Conservation (phyloP, 306 rosid species). For the Prunus dulcis region DNA sequence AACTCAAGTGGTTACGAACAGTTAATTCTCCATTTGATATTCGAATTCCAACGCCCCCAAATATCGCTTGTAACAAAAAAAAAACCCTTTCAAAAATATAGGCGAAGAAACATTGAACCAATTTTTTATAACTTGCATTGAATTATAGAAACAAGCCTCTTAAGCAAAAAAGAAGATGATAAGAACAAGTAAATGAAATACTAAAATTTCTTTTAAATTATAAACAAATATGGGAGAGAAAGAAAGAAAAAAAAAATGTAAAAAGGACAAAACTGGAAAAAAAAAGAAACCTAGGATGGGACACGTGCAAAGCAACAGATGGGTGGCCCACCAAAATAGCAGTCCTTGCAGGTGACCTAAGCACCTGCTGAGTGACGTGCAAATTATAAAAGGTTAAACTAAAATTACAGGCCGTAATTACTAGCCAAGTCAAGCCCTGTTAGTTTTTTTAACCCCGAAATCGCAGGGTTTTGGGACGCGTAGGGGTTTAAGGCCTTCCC, state of each 20-base stretch:
- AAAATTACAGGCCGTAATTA: neutral
- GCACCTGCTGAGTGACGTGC: neutral
- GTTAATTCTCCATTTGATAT: too few species aligned
- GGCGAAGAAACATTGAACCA: too few species aligned
- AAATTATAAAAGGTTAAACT: neutral
- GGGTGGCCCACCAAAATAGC: neutral
- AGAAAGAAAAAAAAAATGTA: neutral
- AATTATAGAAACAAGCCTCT: too few species aligned
- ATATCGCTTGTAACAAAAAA: too few species aligned
- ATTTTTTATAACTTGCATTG: too few species aligned
- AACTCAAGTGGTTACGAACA: too few species aligned
- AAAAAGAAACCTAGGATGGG: neutral
- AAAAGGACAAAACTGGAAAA: neutral
- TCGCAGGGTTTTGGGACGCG: conserved; percentile 26
- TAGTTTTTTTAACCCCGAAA: conserved; percentile 1
- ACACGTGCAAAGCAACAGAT: neutral
- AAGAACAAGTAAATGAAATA: too few species aligned
- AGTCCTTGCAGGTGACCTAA: neutral
- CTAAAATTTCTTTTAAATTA: too few species aligned
- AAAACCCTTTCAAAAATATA: too few species aligned
- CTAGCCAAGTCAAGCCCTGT: neutral
- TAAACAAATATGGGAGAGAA: neutral
- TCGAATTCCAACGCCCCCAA: too few species aligned
- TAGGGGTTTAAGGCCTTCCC: conserved; percentile 27
- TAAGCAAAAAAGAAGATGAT: too few species aligned